phyloP scores from a whole-genome alignment of 2,329 filamentous ascomycete species.

The Pseudovirgaria hyperparasitica region DNA sequence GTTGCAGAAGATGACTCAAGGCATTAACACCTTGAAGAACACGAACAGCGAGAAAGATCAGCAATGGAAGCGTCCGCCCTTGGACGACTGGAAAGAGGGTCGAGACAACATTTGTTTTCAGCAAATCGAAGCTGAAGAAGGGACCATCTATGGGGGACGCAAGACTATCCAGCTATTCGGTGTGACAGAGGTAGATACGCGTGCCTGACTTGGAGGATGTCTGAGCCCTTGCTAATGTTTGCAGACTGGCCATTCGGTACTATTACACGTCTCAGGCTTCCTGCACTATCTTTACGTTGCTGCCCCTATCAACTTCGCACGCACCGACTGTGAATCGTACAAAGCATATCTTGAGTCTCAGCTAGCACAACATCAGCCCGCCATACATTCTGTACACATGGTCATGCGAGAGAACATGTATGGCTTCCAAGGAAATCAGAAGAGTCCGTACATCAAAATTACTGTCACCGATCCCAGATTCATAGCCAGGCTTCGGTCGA shows the following conservation, averaged over 20 bases:
- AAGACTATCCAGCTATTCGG: conserved; percentile 85
- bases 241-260: conserved; percentile 69
- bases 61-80: conserved; percentile 62
- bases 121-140: conserved; percentile 90
- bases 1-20: conserved; percentile 89
- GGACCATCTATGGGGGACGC: conserved; percentile 62
- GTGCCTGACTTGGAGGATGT: not conserved
- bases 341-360: conserved; percentile 69
- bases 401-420: conserved; percentile 83
- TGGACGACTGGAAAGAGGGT: conserved; percentile 49
- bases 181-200: conserved; percentile 54
- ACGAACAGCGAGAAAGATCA: conserved; percentile 89
- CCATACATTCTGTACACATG: conserved; percentile 70
- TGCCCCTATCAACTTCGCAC: conserved; percentile 70
- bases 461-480: conserved; percentile 81
- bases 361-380: conserved; percentile 58
- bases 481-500: conserved; percentile 61
- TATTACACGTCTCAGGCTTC: conserved; percentile 92
- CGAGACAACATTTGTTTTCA: conserved; percentile 75
- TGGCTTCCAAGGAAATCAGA: conserved; percentile 84
- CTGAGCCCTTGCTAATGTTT: conserved; percentile 9
- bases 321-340: conserved; percentile 65
- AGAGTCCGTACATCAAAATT: conserved; percentile 87
- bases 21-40: conserved; percentile 73
- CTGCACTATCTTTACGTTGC: conserved; percentile 92